Percentiles rank a stretch among this genome's conserved stretches.
These are phyloP conservation scores for Holtermanniella nyarrowii DNA, from an alignment of 768 basidiomycete species.

Conservation along the genomic window DNA sequence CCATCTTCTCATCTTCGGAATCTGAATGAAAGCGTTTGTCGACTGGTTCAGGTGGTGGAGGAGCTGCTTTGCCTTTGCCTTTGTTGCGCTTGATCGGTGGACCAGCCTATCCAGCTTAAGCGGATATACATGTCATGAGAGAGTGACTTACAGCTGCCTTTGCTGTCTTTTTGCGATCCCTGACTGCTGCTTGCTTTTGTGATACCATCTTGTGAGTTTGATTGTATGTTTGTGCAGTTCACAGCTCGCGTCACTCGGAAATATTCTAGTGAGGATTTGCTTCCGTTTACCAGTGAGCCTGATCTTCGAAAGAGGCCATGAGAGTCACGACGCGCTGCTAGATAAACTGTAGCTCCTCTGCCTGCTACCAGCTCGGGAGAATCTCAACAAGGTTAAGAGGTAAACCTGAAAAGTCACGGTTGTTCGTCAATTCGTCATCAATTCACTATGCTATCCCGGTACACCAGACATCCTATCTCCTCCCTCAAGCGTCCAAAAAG, in stretches of 20 bases:
- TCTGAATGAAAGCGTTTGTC: not conserved
- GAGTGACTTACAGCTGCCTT: not conserved
- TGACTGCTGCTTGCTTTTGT: not conserved
- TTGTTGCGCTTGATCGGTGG: too few species aligned
- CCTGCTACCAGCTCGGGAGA: not conserved
- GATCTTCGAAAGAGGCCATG: too few species aligned
- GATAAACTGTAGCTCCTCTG: too few species aligned
- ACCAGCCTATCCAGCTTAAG: too few species aligned
- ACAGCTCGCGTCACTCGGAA: not conserved
- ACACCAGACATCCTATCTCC: not conserved
- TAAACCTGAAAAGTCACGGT: too few species aligned
- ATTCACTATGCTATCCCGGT: not conserved
- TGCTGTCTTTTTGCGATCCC: not conserved
- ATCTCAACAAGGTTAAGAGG: too few species aligned
- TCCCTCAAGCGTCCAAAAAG: conserved; percentile 29
- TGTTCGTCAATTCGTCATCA: too few species aligned
- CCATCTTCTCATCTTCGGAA: not conserved
- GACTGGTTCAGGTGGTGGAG: not conserved
- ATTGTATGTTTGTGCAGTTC: too few species aligned
- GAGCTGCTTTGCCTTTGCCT: not conserved
- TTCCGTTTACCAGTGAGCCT: too few species aligned
- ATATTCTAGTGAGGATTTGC: not conserved
- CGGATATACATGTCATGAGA: too few species aligned
- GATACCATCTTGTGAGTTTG: not conserved
- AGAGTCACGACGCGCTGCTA: not conserved